Percentiles rank a stretch among this genome's conserved stretches.
Evolutionary conservation across 495 filamentous ascomycete genomes (phyloP).

Genomic region (Aspergillus indologenus): DNA sequence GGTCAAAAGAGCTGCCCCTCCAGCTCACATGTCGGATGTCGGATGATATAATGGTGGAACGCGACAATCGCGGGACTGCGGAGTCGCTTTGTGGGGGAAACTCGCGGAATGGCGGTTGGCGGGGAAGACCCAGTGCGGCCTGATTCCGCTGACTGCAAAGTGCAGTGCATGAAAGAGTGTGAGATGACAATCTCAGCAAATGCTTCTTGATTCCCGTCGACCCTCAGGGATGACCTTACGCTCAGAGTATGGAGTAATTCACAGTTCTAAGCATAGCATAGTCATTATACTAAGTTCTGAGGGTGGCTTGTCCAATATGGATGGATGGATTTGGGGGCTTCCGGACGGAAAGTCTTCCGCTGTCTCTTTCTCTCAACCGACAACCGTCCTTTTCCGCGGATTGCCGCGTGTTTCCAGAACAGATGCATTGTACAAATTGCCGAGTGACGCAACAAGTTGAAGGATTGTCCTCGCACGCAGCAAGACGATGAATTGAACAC

Average conservation of each 20-base stretch:
- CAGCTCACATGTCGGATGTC: not conserved
- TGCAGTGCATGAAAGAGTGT: too few relatives aligned
- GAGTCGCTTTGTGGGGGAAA: not conserved
- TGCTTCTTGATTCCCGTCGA: too few relatives aligned
- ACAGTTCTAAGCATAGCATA: too few relatives aligned
- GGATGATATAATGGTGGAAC: not conserved
- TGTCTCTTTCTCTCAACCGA: not conserved
- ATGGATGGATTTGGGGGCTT: too few relatives aligned
- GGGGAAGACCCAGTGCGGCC: not conserved
- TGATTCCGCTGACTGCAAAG: not conserved
- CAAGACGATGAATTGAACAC: too few relatives aligned
- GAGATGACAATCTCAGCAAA: too few relatives aligned
- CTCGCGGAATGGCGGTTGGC: not conserved
- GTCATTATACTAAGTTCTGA: too few relatives aligned
- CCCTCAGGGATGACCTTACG: too few relatives aligned
- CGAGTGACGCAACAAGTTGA: too few relatives aligned
- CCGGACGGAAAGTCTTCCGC: not conserved
- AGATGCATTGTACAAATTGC: not conserved
- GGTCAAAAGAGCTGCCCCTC: not conserved
- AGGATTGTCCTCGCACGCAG: too few relatives aligned
- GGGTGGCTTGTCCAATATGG: too few relatives aligned
- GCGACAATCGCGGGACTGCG: not conserved
- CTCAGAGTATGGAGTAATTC: too few relatives aligned
- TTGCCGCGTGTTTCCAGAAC: slow-evolving; percentile 10
- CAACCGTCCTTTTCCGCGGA: not conserved